These are phyloP conservation scores for Schizopora paradoxa DNA, from an alignment of 1,284 basidiomycete species.

Conservation along the genomic window DNA sequence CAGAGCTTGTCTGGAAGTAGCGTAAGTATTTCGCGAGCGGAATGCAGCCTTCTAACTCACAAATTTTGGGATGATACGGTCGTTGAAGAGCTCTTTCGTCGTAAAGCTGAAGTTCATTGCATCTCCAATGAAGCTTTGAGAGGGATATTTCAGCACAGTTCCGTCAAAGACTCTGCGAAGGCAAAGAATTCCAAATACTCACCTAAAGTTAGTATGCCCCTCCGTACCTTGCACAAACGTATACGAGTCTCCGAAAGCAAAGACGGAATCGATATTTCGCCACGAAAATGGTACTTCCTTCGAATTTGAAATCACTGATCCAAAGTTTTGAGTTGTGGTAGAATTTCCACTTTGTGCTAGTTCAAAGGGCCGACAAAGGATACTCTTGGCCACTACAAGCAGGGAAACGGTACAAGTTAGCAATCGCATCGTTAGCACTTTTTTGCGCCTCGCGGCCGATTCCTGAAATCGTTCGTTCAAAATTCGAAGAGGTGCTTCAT, in stretches of 20 bases:
- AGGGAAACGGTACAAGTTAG: not conserved
- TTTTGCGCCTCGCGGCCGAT: no score
- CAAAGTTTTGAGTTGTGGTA: no score
- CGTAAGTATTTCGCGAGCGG: not conserved
- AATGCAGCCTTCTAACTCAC: slow-evolving; percentile 25
- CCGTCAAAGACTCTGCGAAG: not conserved
- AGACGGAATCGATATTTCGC: slow-evolving; percentile 37
- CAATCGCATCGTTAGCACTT: slow-evolving; percentile 2
- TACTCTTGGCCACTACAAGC: no score
- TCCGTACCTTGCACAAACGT: slow-evolving; percentile 47
- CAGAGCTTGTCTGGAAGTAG: slow-evolving; percentile 42
- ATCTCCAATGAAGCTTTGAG: slow-evolving; percentile 46
- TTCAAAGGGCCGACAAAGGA: not conserved
- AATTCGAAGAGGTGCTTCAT: no score
- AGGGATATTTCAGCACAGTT: not conserved
- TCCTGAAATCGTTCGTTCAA: no score
- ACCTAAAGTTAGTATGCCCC: slow-evolving; percentile 47
- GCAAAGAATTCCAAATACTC: slow-evolving; percentile 2
- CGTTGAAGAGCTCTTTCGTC: slow-evolving; percentile 35
- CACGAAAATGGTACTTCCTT: slow-evolving; percentile 33
- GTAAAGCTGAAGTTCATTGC: slow-evolving; percentile 39
- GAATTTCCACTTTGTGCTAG: no score
- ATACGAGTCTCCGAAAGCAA: slow-evolving; percentile 52
- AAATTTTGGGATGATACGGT: slow-evolving; percentile 43
- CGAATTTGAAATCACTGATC: slow-evolving; percentile 9